Percentiles rank a stretch among this genome's conserved stretches.
phyloP scores from a whole-genome alignment of 2,329 filamentous ascomycete species.

The Emericellopsis cladophorae region DNA sequence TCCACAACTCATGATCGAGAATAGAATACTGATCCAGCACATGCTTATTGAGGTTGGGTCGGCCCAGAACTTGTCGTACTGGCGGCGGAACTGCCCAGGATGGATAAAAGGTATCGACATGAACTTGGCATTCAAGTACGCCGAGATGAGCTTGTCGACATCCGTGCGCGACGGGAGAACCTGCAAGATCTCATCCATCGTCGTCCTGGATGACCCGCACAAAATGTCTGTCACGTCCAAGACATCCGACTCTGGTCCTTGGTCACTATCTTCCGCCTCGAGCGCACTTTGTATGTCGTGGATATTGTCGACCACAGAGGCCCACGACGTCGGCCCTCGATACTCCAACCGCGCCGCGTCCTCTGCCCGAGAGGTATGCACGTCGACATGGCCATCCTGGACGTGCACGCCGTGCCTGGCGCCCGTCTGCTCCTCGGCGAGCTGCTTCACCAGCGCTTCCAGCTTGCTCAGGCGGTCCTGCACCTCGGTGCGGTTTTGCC shows the following conservation, averaged over 20 bases:
- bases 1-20: slow-evolving; percentile 30
- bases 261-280: slow-evolving; percentile 7
- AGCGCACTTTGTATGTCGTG: slow-evolving; percentile 26
- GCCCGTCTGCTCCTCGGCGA: slow-evolving; percentile 11
- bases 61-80: slow-evolving; percentile 34
- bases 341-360: slow-evolving; percentile 8
- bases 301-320: slow-evolving; percentile 27
- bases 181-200: slow-evolving; percentile 16
- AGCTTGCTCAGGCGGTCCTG: slow-evolving; percentile 25
- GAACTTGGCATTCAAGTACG: slow-evolving; percentile 26
- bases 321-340: slow-evolving; percentile 26
- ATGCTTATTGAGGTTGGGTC: slow-evolving; percentile 23
- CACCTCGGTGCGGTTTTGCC: slow-evolving; percentile 16
- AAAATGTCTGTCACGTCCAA: slow-evolving; percentile 18
- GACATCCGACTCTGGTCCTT: neutral
- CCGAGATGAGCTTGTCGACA: slow-evolving; percentile 19
- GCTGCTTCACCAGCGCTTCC: slow-evolving; percentile 25
- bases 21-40: slow-evolving; percentile 37
- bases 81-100: slow-evolving; percentile 29
- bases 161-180: slow-evolving; percentile 22
- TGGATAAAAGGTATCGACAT: slow-evolving; percentile 24
- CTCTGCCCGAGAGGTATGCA: no score
- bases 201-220: slow-evolving; percentile 12
- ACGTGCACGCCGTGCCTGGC: no score
- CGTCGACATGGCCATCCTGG: no score